Evolutionary conservation across 176 grass and related monocot species (phyloP), one percentile per base, ranked within the genome.

Genomic region (Coix lacrymajobi): DNA sequence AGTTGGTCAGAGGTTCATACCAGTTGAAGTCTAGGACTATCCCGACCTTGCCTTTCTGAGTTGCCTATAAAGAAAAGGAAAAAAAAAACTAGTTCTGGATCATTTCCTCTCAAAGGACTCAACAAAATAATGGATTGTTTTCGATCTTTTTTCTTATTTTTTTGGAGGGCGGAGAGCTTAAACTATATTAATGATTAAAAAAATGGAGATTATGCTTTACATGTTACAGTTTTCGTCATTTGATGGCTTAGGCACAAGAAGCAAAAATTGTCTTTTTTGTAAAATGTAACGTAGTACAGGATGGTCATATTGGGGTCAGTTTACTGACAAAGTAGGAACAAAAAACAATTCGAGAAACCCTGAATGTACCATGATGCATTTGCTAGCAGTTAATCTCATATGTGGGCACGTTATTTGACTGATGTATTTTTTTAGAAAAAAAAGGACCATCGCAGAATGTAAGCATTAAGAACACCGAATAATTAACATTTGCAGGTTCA

Each of bases 11-110:
- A 84, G 92, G 69, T 75, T 97, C 84, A 52, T 91, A 91, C 89
- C 91, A 97, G 25, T 82, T 87, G 28, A 91, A 94, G 71, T 90
- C 89, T n/a, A 97, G 16, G 80, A 91, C 89, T 75, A 97, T 97
- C 8, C 91, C 94, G 3, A 97, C 67, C 83, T 90, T 86, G 20
- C 89, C 91, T 86, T 94, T 88, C 77, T 93, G 91, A 76, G 60
- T 89, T 83, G 84, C 71, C 91, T 97, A 73, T 30, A 87, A 11
- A 32, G 8, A 43, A 74, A 30, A 3, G 9, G 12, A 56, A 74
- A 16, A 5, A 15, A n/a, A 25, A 8, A 51, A 51, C 5, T 40
- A 58, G 7, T 38, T 77, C 19, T 25, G 2, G n/a, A 64, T 86
- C 44, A 85, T 58, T 3, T 1, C 22, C n/a, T 25, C 54, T 25